Conservation (phyloP, 331 rosid species). For the Erythrophleum ivorense region DNA sequence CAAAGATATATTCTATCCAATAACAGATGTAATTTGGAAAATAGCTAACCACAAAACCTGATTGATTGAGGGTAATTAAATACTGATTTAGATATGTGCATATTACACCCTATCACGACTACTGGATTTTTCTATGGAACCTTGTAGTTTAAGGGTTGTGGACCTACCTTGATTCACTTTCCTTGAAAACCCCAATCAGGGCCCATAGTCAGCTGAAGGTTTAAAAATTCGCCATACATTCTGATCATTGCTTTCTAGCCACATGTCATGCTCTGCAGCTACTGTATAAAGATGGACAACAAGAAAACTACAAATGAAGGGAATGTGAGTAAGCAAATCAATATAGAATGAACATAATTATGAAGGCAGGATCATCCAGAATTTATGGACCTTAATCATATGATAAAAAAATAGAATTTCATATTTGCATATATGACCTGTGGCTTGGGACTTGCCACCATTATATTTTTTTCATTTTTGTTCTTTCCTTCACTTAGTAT, state of each 20-base stretch:
- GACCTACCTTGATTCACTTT: slow-evolving; percentile 41
- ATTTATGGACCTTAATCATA: slow-evolving; percentile 29
- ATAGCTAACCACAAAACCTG: slow-evolving; percentile 27
- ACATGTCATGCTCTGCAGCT: slow-evolving; percentile 28
- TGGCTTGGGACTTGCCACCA: slow-evolving; percentile 39
- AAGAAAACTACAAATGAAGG: slow-evolving; percentile 41
- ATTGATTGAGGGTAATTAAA: slow-evolving; percentile 35
- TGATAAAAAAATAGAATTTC: slow-evolving; percentile 14
- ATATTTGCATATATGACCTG: slow-evolving; percentile 38
- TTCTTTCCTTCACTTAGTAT: background rate
- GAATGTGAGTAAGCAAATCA: slow-evolving; percentile 37
- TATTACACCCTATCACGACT: slow-evolving; percentile 35
- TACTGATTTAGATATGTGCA: slow-evolving; percentile 33
- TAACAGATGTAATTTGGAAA: background rate
- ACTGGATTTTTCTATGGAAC: slow-evolving; percentile 35
- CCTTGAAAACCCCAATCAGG: slow-evolving; percentile 32
- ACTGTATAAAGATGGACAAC: slow-evolving; percentile 43
- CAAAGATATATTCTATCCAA: slow-evolving; percentile 21
- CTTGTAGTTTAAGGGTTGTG: slow-evolving; percentile 47
- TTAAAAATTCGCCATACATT: slow-evolving; percentile 15
- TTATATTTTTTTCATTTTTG: slow-evolving; percentile 4
- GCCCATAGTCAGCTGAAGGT: slow-evolving; percentile 32
- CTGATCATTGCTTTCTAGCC: slow-evolving; percentile 33
- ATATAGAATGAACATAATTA: slow-evolving; percentile 38
- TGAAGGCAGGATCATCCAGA: slow-evolving; percentile 43